phyloP scores from a whole-genome alignment of 2,329 filamentous ascomycete species.

The Neonectria hederae region DNA sequence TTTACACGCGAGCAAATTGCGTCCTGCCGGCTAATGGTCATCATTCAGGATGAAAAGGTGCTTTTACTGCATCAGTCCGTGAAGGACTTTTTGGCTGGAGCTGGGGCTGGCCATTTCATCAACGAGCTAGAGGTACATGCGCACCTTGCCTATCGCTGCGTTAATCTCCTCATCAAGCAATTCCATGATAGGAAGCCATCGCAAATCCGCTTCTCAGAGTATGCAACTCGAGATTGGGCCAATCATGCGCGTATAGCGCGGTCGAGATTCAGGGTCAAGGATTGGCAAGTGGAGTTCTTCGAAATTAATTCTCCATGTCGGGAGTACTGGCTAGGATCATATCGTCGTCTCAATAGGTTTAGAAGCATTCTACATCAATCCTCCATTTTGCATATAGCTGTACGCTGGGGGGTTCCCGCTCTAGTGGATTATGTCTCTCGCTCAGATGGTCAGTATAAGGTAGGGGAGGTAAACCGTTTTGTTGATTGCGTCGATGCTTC shows the following conservation, averaged over 20 bases:
- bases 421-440: neutral
- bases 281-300: neutral
- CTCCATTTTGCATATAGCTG: slow-evolving; percentile 7
- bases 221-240: neutral
- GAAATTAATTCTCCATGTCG: neutral
- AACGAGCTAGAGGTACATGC: slow-evolving; percentile 1
- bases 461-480: neutral
- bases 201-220: neutral
- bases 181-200: neutral
- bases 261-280: neutral
- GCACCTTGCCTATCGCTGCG: neutral
- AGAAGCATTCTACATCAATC: neutral
- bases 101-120: neutral
- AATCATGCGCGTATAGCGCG: slow-evolving; percentile 3
- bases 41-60: slow-evolving; percentile 28
- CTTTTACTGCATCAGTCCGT: slow-evolving; percentile 31
- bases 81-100: slow-evolving; percentile 24
- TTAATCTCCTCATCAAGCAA: neutral
- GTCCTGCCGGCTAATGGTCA: slow-evolving; percentile 28
- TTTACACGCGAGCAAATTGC: slow-evolving; percentile 26
- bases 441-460: neutral
- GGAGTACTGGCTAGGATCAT: neutral
- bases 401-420: neutral
- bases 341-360: neutral
- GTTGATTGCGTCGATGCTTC: slow-evolving; percentile 1